Base-by-base conservation (phyloP, 768 basidiomycete species). In the Crassisporium funariophilum region DNA sequence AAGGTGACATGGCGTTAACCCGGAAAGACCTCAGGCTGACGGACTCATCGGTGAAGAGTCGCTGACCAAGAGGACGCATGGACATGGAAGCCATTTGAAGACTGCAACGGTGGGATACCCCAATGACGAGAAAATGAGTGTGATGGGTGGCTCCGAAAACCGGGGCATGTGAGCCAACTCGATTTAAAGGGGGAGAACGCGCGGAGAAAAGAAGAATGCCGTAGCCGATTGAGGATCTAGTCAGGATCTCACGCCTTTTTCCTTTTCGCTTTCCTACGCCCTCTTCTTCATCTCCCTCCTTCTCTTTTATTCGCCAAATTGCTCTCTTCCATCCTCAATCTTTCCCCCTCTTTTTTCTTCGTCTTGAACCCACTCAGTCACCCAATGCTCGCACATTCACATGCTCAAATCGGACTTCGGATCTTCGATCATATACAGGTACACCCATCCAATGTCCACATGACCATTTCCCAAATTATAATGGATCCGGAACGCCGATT, bases 1-100 rank as follows among this genome's bases (percentile, higher is more conserved):
- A 49, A 17, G 57, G 55, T 23, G 55, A 46, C 15, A 45, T 37
- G 3, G 41, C 39, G 20, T 50, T 46, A 21, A 44, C 45, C 24
- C 55, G 52, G 43, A 63, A 59, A 24, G 63, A 61, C 37, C 49
- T 45, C 17, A 59, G 44, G 41, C 61, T 58, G 35, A 52, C 48
- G 5, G 54, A 50, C 41, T 63, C 63, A 15, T 55, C 49, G 47
- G 44, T 41, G 34, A 55, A 45, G 20, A 51, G 35, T 10, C 29
- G n/a, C n/a, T n/a, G n/a, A n/a, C n/a, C n/a, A n/a, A n/a, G 29
- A 13, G 40, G 11, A 20, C 47, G 47, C 41, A 40, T 43, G 37
- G 50, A 35, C n/a, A 40, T 43, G 46, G 50, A 41, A 21, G 47
- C 41, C 47, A 49, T 49, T 11, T 36, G 24, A 13, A 36, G 35